A percentile compares a stretch with the other conserved stretches of the same genome.
These are phyloP conservation scores for Herpotrichia juniperi DNA, from an alignment of 2,329 filamentous ascomycete genomes.

Conservation along the genomic window DNA sequence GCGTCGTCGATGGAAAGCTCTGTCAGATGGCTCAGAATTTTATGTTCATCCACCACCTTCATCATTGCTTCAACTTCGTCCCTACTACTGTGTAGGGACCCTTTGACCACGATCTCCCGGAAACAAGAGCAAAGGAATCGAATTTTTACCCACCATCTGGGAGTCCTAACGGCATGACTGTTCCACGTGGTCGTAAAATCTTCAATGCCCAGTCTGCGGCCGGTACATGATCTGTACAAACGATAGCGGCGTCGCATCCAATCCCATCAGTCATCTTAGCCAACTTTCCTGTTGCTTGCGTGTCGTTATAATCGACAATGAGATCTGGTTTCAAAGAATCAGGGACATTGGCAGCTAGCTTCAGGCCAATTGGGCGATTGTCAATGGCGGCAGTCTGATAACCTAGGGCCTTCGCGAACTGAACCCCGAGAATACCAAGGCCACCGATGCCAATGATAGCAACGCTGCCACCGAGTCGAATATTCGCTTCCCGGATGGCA, in stretches of 20 bases:
- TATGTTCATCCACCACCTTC: too few species aligned
- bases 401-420: conserved; percentile 60
- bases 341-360: conserved; percentile 23
- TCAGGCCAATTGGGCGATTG: conserved; percentile 22
- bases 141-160: not conserved
- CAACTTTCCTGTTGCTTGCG: conserved; percentile 10
- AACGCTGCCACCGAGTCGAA: conserved; percentile 69
- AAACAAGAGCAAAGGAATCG: conserved; percentile 1
- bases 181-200: conserved; percentile 11
- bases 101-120: not conserved
- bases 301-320: conserved; percentile 8
- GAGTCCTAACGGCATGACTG: conserved; percentile 15
- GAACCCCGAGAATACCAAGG: conserved; percentile 75
- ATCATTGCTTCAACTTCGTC: not conserved
- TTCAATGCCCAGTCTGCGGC: conserved; percentile 17
- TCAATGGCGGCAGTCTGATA: conserved; percentile 28
- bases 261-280: conserved; percentile 7
- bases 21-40: too few species aligned
- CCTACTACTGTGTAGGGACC: not conserved
- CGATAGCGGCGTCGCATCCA: conserved; percentile 13
- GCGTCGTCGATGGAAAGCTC: not conserved
- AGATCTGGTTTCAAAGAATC: conserved; percentile 13
- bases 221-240: conserved; percentile 16
- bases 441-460: conserved; percentile 84
- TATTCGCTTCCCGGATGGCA: conserved; percentile 3